Percentiles rank a stretch among this genome's conserved stretches.
Evolutionary conservation across 176 grass and related monocot species (phyloP).

Genomic region (Aegilops speltoides): DNA sequence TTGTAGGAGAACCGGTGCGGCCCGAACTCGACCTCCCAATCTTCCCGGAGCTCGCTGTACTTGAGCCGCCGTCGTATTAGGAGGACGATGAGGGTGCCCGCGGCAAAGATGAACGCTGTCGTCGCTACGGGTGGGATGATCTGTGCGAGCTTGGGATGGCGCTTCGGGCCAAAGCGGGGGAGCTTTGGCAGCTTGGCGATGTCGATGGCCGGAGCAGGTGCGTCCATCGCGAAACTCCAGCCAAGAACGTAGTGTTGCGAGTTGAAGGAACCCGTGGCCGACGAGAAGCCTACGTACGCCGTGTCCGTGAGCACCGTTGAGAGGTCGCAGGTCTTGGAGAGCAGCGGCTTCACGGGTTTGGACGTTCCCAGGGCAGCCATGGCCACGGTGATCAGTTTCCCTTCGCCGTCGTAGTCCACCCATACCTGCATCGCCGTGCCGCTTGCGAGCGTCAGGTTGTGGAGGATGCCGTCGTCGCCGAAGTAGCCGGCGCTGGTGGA

Average conservation of each 20-base stretch:
- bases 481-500: slow-evolving; percentile 42
- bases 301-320: slow-evolving; percentile 6
- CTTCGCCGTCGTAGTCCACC: neutral
- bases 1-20: slow-evolving; percentile 16
- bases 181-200: slow-evolving; percentile 3
- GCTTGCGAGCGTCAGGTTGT: neutral
- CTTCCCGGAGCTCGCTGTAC: slow-evolving; percentile 3
- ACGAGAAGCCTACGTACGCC: slow-evolving; percentile 9
- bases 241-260: slow-evolving; percentile 3
- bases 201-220: slow-evolving; percentile 6
- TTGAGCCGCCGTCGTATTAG: neutral
- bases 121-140: slow-evolving; percentile 6
- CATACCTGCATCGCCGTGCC: neutral
- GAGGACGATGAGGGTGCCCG: neutral
- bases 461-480: neutral
- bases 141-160: neutral
- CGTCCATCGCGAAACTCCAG: slow-evolving; percentile 6
- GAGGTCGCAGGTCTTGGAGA: neutral
- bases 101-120: neutral
- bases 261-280: neutral
- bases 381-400: slow-evolving; percentile 1
- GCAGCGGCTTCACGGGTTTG: neutral
- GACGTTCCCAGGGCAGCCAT: neutral
- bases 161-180: neutral
- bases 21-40: slow-evolving; percentile 13